phyloP scores from a whole-genome alignment of 2,329 filamentous ascomycete genomes.

The Escovopsis sp. region DNA sequence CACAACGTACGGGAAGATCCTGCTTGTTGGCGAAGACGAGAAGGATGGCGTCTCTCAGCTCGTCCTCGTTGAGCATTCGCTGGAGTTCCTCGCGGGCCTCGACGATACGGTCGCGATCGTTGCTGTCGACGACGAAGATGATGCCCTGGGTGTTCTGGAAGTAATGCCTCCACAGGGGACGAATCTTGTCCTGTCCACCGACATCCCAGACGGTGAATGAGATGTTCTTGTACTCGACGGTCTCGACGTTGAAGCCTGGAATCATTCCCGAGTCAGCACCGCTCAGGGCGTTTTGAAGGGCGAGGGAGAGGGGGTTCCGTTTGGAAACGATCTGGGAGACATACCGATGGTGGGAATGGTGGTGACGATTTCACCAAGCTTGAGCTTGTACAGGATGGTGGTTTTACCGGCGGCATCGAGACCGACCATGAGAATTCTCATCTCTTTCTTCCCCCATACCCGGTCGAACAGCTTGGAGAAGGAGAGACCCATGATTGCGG shows the following conservation, averaged over 20 bases:
- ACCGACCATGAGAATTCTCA: constrained; percentile 99
- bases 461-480: constrained; percentile 94
- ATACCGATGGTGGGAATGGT: constrained; percentile 97
- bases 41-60: constrained; percentile 92
- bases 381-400: constrained; percentile 99
- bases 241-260: constrained; percentile 97
- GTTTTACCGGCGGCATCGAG: constrained; percentile 99
- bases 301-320: neutral
- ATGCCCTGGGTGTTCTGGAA: constrained; percentile 99
- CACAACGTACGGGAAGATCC: constrained; percentile 74
- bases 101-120: constrained; percentile 94
- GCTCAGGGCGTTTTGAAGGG: neutral
- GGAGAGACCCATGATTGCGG: constrained; percentile 87
- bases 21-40: constrained; percentile 99
- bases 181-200: constrained; percentile 99
- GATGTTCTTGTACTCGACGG: constrained; percentile 99
- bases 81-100: constrained; percentile 94
- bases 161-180: constrained; percentile 98
- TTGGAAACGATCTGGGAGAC: constrained; percentile 18
- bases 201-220: constrained; percentile 99
- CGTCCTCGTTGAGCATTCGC: constrained; percentile 97
- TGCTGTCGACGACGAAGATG: constrained; percentile 99
- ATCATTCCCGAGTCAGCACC: neutral
- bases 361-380: constrained; percentile 97
- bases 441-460: constrained; percentile 99